These are phyloP conservation scores for Agrocybe pediades DNA, from an alignment of 768 basidiomycete species.

Conservation along the genomic window DNA sequence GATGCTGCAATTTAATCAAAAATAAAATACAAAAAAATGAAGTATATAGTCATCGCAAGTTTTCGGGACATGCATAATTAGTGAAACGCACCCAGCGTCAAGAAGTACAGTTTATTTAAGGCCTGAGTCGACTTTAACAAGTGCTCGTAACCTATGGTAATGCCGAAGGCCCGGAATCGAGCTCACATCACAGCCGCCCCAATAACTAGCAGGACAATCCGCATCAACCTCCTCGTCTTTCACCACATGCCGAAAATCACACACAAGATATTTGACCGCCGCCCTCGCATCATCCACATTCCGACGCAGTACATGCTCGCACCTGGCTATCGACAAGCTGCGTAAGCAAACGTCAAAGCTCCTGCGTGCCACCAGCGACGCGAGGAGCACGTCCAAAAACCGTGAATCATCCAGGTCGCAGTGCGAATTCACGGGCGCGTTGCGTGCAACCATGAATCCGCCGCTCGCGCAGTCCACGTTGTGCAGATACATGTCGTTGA, in stretches of 20 bases:
- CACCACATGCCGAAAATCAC: conserved; percentile 32
- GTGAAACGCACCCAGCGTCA: too few species aligned
- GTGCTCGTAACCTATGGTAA: conserved; percentile 34
- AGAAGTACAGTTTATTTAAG: conserved; percentile 3
- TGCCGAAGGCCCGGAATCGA: conserved; percentile 24
- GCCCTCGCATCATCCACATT: conserved; percentile 26
- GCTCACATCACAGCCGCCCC: conserved; percentile 16
- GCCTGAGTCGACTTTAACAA: conserved; percentile 26
- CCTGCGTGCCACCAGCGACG: conserved; percentile 31
- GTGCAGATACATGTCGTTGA: conserved; percentile 40
- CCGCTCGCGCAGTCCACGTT: conserved; percentile 40
- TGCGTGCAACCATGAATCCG: conserved; percentile 39
- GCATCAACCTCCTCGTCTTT: conserved; percentile 24
- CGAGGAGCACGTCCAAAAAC: conserved; percentile 39
- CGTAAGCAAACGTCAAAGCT: conserved; percentile 28
- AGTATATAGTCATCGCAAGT: too few species aligned
- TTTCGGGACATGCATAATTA: conserved; percentile 1
- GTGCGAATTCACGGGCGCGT: conserved; percentile 32
- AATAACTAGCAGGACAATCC: conserved; percentile 28
- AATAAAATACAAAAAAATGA: neutral
- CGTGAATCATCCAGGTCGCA: conserved; percentile 41
- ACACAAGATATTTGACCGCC: conserved; percentile 33
- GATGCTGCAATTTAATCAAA: too few species aligned
- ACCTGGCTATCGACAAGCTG: conserved; percentile 37
- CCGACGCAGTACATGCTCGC: conserved; percentile 27